Evolutionary conservation across 495 filamentous ascomycete species (phyloP).

Genomic region (Neohortaea acidophila): DNA sequence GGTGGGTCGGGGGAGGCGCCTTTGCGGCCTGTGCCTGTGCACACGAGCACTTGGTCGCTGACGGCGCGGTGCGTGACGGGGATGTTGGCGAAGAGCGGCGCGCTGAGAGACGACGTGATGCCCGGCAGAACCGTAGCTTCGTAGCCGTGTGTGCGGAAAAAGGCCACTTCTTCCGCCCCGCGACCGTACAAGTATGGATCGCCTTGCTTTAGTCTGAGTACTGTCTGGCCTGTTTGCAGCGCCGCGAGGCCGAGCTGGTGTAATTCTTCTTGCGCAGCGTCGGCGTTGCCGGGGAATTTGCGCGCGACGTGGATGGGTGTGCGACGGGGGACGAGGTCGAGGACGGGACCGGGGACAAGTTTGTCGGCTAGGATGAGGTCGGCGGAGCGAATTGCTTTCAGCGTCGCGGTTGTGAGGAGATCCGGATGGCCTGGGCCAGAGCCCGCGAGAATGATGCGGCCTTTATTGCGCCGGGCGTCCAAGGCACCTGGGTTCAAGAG

Average conservation of each 20-base stretch:
- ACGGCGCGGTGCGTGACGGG: constrained; percentile 80
- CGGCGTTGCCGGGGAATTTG: constrained; percentile 95
- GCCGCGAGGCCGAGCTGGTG: constrained; percentile 62
- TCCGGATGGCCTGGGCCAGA: constrained; percentile 90
- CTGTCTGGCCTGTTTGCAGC: constrained; percentile 55
- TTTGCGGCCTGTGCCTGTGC: constrained; percentile 87
- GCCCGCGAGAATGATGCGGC: constrained; percentile 75
- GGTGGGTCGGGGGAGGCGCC: constrained; percentile 71
- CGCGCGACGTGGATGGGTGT: constrained; percentile 83
- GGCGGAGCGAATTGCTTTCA: constrained; percentile 67
- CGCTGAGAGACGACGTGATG: constrained; percentile 73
- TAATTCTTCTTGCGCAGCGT: constrained; percentile 82
- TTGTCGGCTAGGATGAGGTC: constrained; percentile 91
- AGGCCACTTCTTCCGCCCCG: constrained; percentile 83
- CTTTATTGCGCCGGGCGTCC: constrained; percentile 21
- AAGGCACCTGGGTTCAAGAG: constrained; percentile 9
- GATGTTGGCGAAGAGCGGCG: constrained; percentile 75
- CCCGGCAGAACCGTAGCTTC: constrained; percentile 65
- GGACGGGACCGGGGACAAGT: constrained; percentile 73
- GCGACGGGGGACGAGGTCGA: constrained; percentile 78
- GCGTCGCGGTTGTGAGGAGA: constrained; percentile 74
- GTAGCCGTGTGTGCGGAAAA: constrained; percentile 60
- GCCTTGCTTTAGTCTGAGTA: constrained; percentile 85
- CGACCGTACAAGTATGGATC: constrained; percentile 94
- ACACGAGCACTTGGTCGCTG: constrained; percentile 81